A percentile compares a stretch with the other conserved stretches of the same genome.
Evolutionary conservation across 352 stramenopile genomes (phyloP).

Genomic region (Pythium grandisporangium): DNA sequence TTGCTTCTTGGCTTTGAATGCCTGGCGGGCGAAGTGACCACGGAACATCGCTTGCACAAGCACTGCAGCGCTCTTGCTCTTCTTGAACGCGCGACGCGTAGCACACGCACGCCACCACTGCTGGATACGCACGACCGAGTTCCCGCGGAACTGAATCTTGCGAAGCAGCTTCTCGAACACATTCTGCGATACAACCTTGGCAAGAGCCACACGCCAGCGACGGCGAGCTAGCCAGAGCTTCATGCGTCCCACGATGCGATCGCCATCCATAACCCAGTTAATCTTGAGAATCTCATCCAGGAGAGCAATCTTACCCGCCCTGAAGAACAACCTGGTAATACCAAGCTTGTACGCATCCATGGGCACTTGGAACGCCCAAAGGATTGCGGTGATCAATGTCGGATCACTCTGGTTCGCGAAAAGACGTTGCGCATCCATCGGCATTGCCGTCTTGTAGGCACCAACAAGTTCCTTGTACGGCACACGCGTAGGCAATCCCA

Average conservation of each 20-base stretch:
- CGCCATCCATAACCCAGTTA: constrained; percentile 49
- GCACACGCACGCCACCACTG: constrained; percentile 76
- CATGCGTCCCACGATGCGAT: constrained; percentile 50
- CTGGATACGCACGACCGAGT: constrained; percentile 64
- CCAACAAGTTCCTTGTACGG: constrained; percentile 59
- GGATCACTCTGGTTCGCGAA: constrained; percentile 68
- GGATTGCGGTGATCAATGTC: constrained; percentile 67
- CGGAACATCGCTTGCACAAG: constrained; percentile 77
- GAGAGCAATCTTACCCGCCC: constrained; percentile 64
- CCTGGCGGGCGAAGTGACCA: constrained; percentile 52
- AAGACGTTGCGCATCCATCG: constrained; percentile 50
- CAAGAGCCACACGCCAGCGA: constrained; percentile 59
- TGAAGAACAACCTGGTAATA: constrained; percentile 69
- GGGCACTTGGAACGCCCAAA: constrained; percentile 80
- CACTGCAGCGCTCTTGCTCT: constrained; percentile 60
- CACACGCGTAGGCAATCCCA: constrained; percentile 75
- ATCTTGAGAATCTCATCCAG: constrained; percentile 74
- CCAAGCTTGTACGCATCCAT: constrained; percentile 77
- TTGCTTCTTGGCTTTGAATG: constrained; percentile 82
- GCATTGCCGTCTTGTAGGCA: constrained; percentile 66
- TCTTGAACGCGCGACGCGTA: constrained; percentile 73
- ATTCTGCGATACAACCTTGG: constrained; percentile 61
- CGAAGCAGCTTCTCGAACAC: constrained; percentile 31
- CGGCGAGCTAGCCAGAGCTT: constrained; percentile 61
- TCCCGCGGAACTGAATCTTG: constrained; percentile 56